Base-by-base conservation (phyloP, 768 basidiomycete species). In the Suillus subluteus region DNA sequence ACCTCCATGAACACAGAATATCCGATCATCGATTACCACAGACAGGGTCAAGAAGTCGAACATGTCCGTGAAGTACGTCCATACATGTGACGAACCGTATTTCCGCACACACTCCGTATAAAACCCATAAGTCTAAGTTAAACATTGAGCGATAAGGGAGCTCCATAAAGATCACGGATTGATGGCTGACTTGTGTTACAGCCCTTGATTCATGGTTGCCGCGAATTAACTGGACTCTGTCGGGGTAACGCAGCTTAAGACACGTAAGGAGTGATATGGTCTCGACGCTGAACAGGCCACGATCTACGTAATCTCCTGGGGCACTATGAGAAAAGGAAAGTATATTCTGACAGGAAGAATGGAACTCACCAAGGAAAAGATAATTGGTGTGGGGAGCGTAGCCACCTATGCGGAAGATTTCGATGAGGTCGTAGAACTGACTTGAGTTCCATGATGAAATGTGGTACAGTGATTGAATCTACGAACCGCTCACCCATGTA, bases 21-120 rank as follows among this genome's bases (percentile, higher is more conserved):
- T 98, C 74, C 90, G 91, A 82, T 99, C 96, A 80, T 99, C 98
- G 72, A 99, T 98, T 68, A 99, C 98, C 65, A 97, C 96, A 41
- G 94, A 96, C 65, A 99, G 83, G 13, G 98, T 99, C 71, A 99
- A 80, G 82, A 96, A 99, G 82, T 99, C 98, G 79, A 99, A 99
- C 97, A 99, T 98, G 81, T 99, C 98, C 67, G 98, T 99, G 74
- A 99, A 99, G 79, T 99, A 98, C 35, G 95, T 96, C 98, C 98
- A 99, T 41, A 98, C 97, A 72, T 92, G 91, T 40, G 96, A 90
- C 2, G 94, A 91, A 64, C 96, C 96, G 73, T 99, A 99, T 80
- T 99, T 99, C 50, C 96, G 87, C 26, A 97, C 90, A 74, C 98
- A 99, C 84, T 99, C 98, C 44, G 95, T 93, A 79, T 99, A 99